Percentiles rank a stretch among this genome's conserved stretches.
Conservation (phyloP, 371 early-diverging fungal genomes). For the Thermomucor indicae-seudaticae region DNA sequence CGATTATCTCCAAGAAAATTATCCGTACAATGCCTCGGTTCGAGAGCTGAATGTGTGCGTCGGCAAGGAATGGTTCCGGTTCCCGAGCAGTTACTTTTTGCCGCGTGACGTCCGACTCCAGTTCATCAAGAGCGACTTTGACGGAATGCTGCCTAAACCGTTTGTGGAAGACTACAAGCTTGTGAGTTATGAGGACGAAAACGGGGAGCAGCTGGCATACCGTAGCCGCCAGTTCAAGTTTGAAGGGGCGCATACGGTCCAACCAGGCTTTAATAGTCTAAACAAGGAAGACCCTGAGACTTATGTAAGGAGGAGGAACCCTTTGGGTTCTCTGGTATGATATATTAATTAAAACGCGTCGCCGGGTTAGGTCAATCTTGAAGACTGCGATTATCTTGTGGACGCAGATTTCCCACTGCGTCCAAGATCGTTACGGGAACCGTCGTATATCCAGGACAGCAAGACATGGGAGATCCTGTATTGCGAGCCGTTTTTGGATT, state of each 20-base stretch:
- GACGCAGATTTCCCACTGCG: conserved; percentile 55
- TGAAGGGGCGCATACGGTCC: conserved; percentile 40
- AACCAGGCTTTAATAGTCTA: conserved; percentile 65
- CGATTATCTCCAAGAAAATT: conserved; percentile 30
- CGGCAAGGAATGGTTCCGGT: conserved; percentile 94
- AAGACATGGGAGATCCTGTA: conserved; percentile 49
- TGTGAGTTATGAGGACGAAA: conserved; percentile 19
- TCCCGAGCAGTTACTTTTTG: conserved; percentile 87
- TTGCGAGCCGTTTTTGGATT: conserved; percentile 61
- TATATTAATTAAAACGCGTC: too few species aligned
- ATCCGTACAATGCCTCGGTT: conserved; percentile 18
- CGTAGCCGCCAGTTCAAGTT: conserved; percentile 24
- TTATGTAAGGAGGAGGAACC: conserved; percentile 40
- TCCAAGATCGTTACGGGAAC: conserved; percentile 32
- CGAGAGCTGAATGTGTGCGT: conserved; percentile 66
- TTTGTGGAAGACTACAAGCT: conserved; percentile 36
- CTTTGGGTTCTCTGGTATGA: too few species aligned
- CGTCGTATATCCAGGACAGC: conserved; percentile 42
- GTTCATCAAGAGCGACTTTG: conserved; percentile 59
- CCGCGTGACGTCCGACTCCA: conserved; percentile 61
- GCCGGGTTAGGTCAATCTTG: conserved; percentile 46
- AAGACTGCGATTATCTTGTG: conserved; percentile 69
- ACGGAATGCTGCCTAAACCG: conserved; percentile 66
- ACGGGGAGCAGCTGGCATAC: conserved; percentile 19
- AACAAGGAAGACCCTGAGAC: conserved; percentile 66